Evolutionary conservation across 148 eudicot genomes (phyloP).

Genomic region (Dysphania ambrosioides): DNA sequence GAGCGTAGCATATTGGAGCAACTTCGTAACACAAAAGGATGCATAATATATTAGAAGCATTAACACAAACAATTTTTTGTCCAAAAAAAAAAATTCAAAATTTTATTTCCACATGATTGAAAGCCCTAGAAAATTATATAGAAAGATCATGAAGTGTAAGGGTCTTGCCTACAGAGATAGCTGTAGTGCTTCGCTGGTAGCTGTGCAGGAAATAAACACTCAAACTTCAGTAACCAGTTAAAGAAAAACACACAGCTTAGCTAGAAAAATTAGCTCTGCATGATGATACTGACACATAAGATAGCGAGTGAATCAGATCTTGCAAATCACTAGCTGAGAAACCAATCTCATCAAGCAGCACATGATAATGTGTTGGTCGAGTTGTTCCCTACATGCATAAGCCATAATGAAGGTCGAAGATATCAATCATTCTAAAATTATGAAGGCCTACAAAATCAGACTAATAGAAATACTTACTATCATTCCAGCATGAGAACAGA

Average conservation of each 20-base stretch:
- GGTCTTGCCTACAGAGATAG: constrained; percentile 71
- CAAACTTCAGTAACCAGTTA: neutral
- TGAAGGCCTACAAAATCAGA: no score
- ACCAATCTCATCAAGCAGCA: constrained; percentile 72
- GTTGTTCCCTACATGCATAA: constrained; percentile 98
- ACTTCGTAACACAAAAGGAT: constrained; percentile 43
- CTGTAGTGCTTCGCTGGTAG: constrained; percentile 90
- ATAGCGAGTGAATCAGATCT: constrained; percentile 75
- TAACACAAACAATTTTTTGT: no score
- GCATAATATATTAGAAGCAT: neutral
- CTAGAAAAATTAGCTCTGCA: neutral
- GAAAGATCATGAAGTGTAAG: neutral
- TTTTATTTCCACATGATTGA: no score
- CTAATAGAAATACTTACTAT: constrained; percentile 59
- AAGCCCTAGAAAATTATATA: no score
- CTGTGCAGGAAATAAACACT: constrained; percentile 38
- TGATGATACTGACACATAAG: constrained; percentile 69
- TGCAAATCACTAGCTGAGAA: constrained; percentile 85
- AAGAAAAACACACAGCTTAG: neutral
- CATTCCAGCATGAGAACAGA: constrained; percentile 96
- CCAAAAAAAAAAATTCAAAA: no score
- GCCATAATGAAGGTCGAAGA: no score
- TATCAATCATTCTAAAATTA: no score
- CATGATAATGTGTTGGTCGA: constrained; percentile 94
- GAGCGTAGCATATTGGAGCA: constrained; percentile 89